Base-by-base conservation (phyloP, 2,329 filamentous ascomycete genomes). In the Penicillium sp. region DNA sequence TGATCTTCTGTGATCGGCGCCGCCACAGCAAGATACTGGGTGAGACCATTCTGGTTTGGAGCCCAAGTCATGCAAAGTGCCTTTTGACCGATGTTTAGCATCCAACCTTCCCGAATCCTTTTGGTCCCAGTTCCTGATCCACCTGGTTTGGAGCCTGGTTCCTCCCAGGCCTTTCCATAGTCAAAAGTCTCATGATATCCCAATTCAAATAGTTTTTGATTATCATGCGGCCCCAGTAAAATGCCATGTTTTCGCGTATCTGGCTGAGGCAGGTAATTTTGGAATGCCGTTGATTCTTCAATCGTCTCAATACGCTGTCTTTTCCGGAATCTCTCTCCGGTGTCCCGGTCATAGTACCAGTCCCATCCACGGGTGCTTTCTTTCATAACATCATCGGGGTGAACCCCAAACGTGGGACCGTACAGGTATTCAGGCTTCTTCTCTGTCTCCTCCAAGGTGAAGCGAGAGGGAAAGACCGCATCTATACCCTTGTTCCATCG, bases 1-100 rank as follows among this genome's bases (percentile, higher is more conserved):
- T 79, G 74, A 31, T 71, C 66, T 11, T 73, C 65, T 9, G 71
- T 67, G 23, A 75, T 71, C n/a, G 71, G 70, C 15, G 77, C 73
- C 31, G 75, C 74, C 7, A 84, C 70, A 19, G 83, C 82, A 7
- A 87, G 75, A 69, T 85, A 86, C 61, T 87, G 85, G 21, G 72
- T 75, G n/a, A 67, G 62, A 2, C 76, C 77, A 21, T 72, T 56
- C 47, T 73, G 70, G 50, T 77, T 76, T 15, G 78, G 77, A n/a
- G 75, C 76, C 79, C 79, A 81, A 16, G 72, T 73, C 47, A 78
- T 57, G 60, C 79, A 81, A 60, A 83, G 79, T 9, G 86, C 69
- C 49, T 78, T 81, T 1, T 76, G 75, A 4, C 83, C 84, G 21
- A 85, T 57, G 64, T 85, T 84, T 45, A 87, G 63, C 2, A 87